phyloP scores from a whole-genome alignment of 495 filamentous ascomycete genomes.

The Neurospora sublineolata region DNA sequence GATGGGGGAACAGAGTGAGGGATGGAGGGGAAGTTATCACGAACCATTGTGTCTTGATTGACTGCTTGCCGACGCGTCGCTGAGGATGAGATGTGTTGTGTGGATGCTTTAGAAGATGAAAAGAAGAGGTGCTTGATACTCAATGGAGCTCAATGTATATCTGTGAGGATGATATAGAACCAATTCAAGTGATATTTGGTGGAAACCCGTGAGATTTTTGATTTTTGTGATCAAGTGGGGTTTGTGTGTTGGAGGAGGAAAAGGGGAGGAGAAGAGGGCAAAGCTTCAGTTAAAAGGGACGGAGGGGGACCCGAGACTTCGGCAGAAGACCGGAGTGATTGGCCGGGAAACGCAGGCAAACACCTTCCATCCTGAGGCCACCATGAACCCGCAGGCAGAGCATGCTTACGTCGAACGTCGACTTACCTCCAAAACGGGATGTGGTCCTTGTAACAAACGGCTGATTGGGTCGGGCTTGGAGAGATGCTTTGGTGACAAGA shows the following conservation, averaged over 20 bases:
- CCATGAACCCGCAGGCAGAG: neutral
- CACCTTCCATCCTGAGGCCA: neutral
- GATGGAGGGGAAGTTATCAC: neutral
- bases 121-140: neutral
- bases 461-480: neutral
- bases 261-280: neutral
- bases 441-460: neutral
- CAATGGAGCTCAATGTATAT: neutral
- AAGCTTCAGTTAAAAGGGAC: neutral
- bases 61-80: neutral
- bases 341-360: neutral
- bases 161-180: neutral
- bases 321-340: neutral
- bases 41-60: neutral
- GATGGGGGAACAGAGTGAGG: neutral
- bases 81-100: neutral
- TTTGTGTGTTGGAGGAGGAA: neutral
- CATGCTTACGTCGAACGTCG: neutral
- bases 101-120: neutral
- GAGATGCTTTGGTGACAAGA: constrained; percentile 16
- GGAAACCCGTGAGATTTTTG: neutral
- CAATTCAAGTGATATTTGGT: neutral
- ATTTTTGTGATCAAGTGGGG: neutral
- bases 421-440: constrained; percentile 22
- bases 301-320: neutral